Evolutionary conservation across 306 rosid genomes (phyloP), one percentile per base, ranked within the genome.

Genomic region (Corylus heterophylla): DNA sequence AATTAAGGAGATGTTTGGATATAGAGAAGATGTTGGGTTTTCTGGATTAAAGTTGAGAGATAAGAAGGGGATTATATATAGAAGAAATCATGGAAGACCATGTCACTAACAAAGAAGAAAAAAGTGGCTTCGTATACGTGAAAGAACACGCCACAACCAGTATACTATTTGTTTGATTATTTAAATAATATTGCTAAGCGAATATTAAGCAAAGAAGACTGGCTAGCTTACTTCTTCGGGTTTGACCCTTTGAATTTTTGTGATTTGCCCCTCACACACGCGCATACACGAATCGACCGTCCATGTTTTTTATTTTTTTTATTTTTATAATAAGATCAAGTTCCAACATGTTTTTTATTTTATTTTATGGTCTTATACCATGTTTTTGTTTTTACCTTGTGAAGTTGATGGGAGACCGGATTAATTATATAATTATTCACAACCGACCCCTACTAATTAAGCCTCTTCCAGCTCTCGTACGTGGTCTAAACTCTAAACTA

Each of bases 241-340:
- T 87, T 79, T 87, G 90, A 84, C 90, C 73, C 51, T 37, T 74
- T 50, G 84, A 87, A 82, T 79, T 80, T 42, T 70, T 10, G n/a
- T 10, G n/a, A 76, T 58, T 67, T 73, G 76, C 67, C 18, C 69
- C 12, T 56, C 44, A 54, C 64, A 64, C 81, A 71, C 80, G 69
- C 75, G 83, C 78, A 20, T 10, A 50, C 42, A 48, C 35, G 0
- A 69, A 31, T 17, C 29, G 17, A 10, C 59, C 8, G 1, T 2
- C 22, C 35, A 31, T 39, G 44, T 39, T 39, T 39, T 39, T 39
- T 39, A 4, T 42, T 0, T 42, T 42, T 0, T 39, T 3, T 8
- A 16, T 66, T 6, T 17, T 18, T 0, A 3, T 16, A 18, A 1
- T 9, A 39, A 6, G 7, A 0, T 6, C 9, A 16, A 13, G 44